Conservation (phyloP, 306 rosid genomes). For the Sesbania bispinosa region DNA sequence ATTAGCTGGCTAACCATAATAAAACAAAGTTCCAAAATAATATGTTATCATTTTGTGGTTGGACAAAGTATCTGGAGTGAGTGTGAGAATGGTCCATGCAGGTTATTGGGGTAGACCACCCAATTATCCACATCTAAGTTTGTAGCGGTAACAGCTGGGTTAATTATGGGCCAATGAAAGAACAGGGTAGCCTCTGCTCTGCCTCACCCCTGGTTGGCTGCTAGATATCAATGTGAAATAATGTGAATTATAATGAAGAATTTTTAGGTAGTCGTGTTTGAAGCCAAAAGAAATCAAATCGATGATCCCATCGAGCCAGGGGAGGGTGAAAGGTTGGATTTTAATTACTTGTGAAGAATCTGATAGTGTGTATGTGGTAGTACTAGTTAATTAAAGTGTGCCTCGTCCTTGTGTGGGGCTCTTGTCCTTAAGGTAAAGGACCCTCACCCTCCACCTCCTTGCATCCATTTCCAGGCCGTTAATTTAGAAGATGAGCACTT, state of each 20-base stretch:
- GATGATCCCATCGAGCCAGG: constrained; percentile 18
- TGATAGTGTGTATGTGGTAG: background rate
- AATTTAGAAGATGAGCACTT: background rate
- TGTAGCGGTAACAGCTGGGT: background rate
- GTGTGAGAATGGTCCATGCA: background rate
- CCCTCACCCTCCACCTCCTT: background rate
- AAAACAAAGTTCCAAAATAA: constrained; percentile 11
- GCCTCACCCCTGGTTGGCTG: too few relatives aligned
- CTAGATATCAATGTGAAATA: too few relatives aligned
- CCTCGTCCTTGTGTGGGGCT: constrained; percentile 6
- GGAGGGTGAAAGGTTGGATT: constrained; percentile 17
- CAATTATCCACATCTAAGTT: constrained; percentile 17
- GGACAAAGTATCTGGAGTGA: constrained; percentile 2
- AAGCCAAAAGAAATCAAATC: constrained; percentile 30
- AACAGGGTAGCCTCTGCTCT: background rate
- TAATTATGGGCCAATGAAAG: background rate
- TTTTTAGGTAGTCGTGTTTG: constrained; percentile 36
- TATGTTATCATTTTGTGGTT: constrained; percentile 2
- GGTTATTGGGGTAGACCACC: background rate
- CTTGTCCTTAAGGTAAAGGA: constrained; percentile 5
- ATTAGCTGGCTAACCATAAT: constrained; percentile 2
- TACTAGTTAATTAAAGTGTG: background rate
- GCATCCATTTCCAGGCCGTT: background rate
- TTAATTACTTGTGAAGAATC: constrained; percentile 23
- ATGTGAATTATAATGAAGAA: constrained; percentile 24